Percentiles rank a stretch among this genome's conserved stretches.
Conservation (phyloP, 1,139 yeast genomes). For the Ashbya aceris region DNA sequence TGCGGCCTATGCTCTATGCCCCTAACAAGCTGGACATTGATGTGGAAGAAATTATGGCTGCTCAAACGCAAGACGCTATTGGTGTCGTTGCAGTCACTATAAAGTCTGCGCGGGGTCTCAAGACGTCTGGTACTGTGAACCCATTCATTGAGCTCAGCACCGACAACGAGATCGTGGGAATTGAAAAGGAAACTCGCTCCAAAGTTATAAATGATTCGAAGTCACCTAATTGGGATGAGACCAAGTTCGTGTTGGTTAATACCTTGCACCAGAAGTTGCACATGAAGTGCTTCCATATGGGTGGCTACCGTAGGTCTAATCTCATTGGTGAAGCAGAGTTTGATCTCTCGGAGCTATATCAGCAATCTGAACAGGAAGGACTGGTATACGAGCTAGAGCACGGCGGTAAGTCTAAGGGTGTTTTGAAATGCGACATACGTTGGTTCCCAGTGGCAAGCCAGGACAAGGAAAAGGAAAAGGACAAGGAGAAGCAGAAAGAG, state of each 20-base stretch:
- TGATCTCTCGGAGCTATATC: conserved; percentile 51
- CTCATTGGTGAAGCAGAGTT: conserved; percentile 49
- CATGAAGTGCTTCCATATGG: conserved; percentile 45
- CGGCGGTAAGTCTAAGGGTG: conserved; percentile 53
- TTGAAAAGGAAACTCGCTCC: conserved; percentile 40
- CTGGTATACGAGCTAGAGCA: conserved; percentile 30
- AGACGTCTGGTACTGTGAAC: conserved; percentile 41
- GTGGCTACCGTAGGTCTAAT: conserved; percentile 46
- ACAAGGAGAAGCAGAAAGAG: conserved; percentile 1
- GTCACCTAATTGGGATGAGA: conserved; percentile 58
- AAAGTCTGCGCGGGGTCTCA: conserved; percentile 43
- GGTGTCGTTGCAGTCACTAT: conserved; percentile 61
- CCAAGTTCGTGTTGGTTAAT: conserved; percentile 50
- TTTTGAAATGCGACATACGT: conserved; percentile 49
- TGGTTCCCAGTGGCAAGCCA: conserved; percentile 51
- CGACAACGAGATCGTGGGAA: conserved; percentile 33
- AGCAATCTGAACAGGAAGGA: conserved; percentile 34
- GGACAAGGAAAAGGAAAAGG: conserved; percentile 18
- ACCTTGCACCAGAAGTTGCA: conserved; percentile 49
- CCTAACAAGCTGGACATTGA: conserved; percentile 71
- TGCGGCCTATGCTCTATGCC: conserved; percentile 72
- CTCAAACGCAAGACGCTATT: conserved; percentile 52
- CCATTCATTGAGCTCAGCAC: conserved; percentile 49
- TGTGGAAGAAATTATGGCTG: conserved; percentile 60
- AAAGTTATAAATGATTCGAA: conserved; percentile 46